Evolutionary conservation across 768 basidiomycete genomes (phyloP), one percentile per base, ranked within the genome.

Genomic region (Leccinum sublutescens): DNA sequence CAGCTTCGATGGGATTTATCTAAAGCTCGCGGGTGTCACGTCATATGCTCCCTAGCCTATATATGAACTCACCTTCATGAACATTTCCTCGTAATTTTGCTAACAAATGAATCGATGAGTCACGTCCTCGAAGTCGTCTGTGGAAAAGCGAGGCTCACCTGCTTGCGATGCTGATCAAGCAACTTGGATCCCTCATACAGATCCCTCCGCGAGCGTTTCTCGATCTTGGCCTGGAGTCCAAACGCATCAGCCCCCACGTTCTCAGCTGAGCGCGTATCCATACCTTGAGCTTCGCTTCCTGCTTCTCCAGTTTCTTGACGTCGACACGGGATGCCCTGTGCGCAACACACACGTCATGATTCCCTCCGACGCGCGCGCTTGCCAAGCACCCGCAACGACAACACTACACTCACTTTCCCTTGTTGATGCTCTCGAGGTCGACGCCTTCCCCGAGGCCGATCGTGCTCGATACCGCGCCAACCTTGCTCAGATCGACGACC

Each of bases 61-160:
- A 12, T 19, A 12, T 19, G 23, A n/a, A n/a, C 62, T 54, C 54
- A 87, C 94, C 82, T 97, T 93, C 91, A 99, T 92, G 77, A 95
- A 99, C 86, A 99, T 88, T 71, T 99, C 97, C 71, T 98, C 96
- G 76, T 98, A 98, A 19, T 88, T 85, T 90, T 98, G 94, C 88
- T 98, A 66, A 19, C 4, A 47, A 4, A n/a, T 17, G 50, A 19
- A 5, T 6, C 11, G 12, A 48, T 53, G 33, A 56, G 38, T 34
- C n/a, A 21, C 27, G 15, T 14, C 10, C 33, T 34, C 25, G 29
- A 43, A 12, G 4, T 19, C 14, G 38, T 21, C 1, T 45, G 10
- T 5, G 11, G 11, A 19, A 51, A 6, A 15, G 36, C 9, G 25
- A 34, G 43, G 64, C 78, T 56, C 62, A 87, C 91, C 80, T 95